Base-by-base conservation (phyloP, 768 basidiomycete genomes). In the Chalciporus pseudorubinellus region DNA sequence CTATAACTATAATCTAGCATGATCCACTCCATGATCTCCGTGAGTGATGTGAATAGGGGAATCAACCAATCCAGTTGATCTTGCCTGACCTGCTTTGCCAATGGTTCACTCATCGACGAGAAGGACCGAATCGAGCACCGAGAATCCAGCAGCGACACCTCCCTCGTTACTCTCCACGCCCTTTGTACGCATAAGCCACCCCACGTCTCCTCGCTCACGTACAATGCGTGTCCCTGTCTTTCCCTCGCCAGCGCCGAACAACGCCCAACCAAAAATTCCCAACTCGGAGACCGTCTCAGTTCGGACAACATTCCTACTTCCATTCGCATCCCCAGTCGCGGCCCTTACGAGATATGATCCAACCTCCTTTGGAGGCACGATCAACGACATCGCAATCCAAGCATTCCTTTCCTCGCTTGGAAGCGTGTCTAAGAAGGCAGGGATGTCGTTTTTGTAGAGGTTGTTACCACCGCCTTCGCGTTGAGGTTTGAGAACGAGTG, bases 391-490 rank as follows among this genome's bases (percentile, higher is more conserved):
- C 28, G 95, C 89, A 48, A 98, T 93, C 90, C 95, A 99, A 2
- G 89, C 93, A 56, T 82, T 78, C 8, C 85, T 79, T 61, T 90
- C 89, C 47, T 73, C 63, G 2, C 60, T 67, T 0, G 79, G 78
- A 3, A 98, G 73, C 6, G 62, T 62, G 13, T 85, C 81, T 3
- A 99, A 73, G 69, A 92, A 93, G 0, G 73, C 56, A 0, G 89
- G 90, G 44, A 98, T 95, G 43, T 84, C 83, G 3, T 73, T 74
- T 53, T 89, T 88, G 71, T 98, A 98, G 21, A 98, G 79, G 60
- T 99, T 99, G 61, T 98, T 97, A 8, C 95, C 95, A 1, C 95
- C 95, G 2, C 95, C 95, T 73, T 99, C 95, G n/a, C 95, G 80
- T 67, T 98, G 95, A 0, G 95, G 95, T 68, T 99, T 99, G 43